Percentiles rank a stretch among this genome's conserved stretches.
These are phyloP conservation scores for Clitopilus passeckerianus DNA, from an alignment of 768 basidiomycete genomes.

Conservation along the genomic window DNA sequence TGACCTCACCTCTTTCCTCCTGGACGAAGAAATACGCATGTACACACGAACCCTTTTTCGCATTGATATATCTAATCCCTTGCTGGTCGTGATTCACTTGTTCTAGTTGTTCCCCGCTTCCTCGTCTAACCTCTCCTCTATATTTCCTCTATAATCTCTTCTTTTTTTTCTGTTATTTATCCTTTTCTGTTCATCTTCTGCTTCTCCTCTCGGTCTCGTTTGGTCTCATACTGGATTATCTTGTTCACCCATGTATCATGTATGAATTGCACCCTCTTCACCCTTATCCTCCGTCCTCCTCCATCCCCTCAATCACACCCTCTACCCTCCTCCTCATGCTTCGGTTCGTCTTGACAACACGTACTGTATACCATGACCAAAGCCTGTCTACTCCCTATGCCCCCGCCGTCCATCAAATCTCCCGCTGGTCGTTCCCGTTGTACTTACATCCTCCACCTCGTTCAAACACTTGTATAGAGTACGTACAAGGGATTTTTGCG, in stretches of 20 bases:
- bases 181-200: neutral
- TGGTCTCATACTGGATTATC: neutral
- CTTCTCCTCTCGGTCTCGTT: neutral
- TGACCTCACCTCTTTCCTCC: neutral
- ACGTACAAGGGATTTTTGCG: neutral
- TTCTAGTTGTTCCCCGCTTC: neutral
- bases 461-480: neutral
- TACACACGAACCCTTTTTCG: neutral
- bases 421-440: neutral
- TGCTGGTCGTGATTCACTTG: neutral
- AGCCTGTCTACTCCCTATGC: conserved; percentile 4
- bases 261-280: neutral
- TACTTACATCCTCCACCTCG: neutral
- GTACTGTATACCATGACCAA: conserved; percentile 8
- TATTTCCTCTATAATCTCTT: neutral
- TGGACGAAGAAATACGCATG: neutral
- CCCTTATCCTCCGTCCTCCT: neutral
- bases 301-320: neutral
- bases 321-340: conserved; percentile 2
- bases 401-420: conserved; percentile 5
- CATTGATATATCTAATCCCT: neutral
- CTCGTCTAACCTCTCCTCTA: neutral
- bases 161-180: neutral
- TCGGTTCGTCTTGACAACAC: conserved; percentile 11
- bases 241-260: neutral